A percentile compares a stretch with the other conserved stretches of the same genome.
These are phyloP conservation scores for Penicillium dipodomyicola DNA, from an alignment of 495 filamentous ascomycete species.

Conservation along the genomic window DNA sequence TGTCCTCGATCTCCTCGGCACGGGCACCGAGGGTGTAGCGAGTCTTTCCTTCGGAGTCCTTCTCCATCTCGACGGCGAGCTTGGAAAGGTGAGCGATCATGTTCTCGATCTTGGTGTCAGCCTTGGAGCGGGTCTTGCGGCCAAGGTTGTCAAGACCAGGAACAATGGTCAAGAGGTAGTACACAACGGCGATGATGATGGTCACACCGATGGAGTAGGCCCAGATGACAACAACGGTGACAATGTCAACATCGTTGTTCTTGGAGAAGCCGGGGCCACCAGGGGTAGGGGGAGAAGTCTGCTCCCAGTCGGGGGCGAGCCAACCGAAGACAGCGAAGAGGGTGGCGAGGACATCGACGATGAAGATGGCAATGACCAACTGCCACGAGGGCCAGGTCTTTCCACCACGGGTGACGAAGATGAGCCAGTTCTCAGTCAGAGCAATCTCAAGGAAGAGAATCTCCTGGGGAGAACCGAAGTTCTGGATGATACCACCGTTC, in stretches of 20 bases:
- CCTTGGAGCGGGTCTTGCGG: conserved; percentile 69
- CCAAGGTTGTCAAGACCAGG: conserved; percentile 71
- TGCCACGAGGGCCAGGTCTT: conserved; percentile 72
- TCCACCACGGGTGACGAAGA: conserved; percentile 73
- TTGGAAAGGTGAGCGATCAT: conserved; percentile 73
- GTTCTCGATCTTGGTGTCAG: conserved; percentile 79
- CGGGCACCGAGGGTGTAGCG: conserved; percentile 61
- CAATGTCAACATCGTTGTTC: conserved; percentile 66
- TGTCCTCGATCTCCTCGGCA: conserved; percentile 65
- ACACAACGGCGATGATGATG: conserved; percentile 74
- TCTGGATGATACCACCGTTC: conserved; percentile 71
- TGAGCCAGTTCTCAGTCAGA: conserved; percentile 76
- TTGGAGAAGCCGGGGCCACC: conserved; percentile 43
- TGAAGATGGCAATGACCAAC: conserved; percentile 66
- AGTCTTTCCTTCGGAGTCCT: conserved; percentile 51
- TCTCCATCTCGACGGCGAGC: conserved; percentile 70
- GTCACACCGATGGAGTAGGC: conserved; percentile 74
- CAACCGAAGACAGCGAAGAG: conserved; percentile 74
- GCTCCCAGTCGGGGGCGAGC: conserved; percentile 50
- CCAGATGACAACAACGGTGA: conserved; percentile 79
- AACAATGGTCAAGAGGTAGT: conserved; percentile 69
- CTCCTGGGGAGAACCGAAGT: conserved; percentile 68
- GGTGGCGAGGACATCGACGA: conserved; percentile 67
- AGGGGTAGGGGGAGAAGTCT: conserved; percentile 45
- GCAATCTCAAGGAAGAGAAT: conserved; percentile 74